Evolutionary conservation across 1,284 basidiomycete genomes (phyloP).

Genomic region (Malassezia yamatoensis): DNA sequence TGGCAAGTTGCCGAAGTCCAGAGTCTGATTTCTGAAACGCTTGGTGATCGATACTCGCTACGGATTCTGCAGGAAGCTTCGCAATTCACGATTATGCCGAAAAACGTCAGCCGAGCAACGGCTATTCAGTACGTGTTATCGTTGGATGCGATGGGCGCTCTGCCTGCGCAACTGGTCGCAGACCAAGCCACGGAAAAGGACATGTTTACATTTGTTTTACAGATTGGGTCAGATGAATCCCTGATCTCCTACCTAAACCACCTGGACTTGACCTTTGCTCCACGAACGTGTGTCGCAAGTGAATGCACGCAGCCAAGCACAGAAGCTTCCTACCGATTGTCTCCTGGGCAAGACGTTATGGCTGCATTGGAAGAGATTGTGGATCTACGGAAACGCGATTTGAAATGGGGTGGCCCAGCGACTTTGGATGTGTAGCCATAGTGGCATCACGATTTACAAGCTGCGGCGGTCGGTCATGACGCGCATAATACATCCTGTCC

Average conservation of each 20-base stretch:
- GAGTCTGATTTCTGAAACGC: slow-evolving; percentile 61
- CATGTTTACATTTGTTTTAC: slow-evolving; percentile 42
- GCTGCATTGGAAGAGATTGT: slow-evolving; percentile 37
- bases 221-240: slow-evolving; percentile 41
- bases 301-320: slow-evolving; percentile 28
- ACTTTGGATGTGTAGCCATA: slow-evolving; percentile 17
- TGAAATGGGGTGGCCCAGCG: slow-evolving; percentile 27
- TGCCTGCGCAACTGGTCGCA: not conserved
- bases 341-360: slow-evolving; percentile 24
- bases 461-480: slow-evolving; percentile 85
- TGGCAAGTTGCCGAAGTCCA: slow-evolving; percentile 78
- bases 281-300: slow-evolving; percentile 39
- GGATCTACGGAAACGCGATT: slow-evolving; percentile 29
- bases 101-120: slow-evolving; percentile 67
- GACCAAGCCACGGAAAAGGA: slow-evolving; percentile 12
- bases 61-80: slow-evolving; percentile 35
- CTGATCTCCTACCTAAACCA: slow-evolving; percentile 38
- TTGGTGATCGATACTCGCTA: slow-evolving; percentile 40
- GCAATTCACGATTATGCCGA: slow-evolving; percentile 65
- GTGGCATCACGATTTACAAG: slow-evolving; percentile 51
- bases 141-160: slow-evolving; percentile 22
- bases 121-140: slow-evolving; percentile 54
- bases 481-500: slow-evolving; percentile 89
- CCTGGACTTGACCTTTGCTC: slow-evolving; percentile 42
- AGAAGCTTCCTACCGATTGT: slow-evolving; percentile 35